A percentile compares a stretch with the other conserved stretches of the same genome.
Evolutionary conservation across 2,329 filamentous ascomycete species (phyloP).

Genomic region (Pyrenochaeta sp.): DNA sequence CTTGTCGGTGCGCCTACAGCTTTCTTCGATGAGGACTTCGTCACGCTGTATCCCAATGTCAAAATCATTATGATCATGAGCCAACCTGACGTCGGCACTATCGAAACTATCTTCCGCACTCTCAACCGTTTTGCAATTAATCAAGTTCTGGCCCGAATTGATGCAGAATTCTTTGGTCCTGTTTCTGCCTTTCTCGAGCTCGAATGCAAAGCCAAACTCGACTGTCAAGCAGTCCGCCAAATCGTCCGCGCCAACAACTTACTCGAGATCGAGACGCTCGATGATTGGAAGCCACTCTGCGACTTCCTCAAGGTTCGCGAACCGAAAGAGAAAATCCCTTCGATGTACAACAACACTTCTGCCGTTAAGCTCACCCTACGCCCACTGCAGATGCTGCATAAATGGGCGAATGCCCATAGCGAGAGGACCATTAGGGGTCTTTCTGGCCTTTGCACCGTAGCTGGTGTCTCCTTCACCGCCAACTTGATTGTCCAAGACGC

Average conservation of each 20-base stretch:
- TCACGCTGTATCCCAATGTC: constrained; percentile 24
- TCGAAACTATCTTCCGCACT: not conserved
- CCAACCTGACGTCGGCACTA: not conserved
- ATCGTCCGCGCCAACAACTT: constrained; percentile 31
- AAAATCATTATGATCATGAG: constrained; percentile 26
- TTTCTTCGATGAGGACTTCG: constrained; percentile 24
- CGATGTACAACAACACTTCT: constrained; percentile 10
- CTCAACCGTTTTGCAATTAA: not conserved
- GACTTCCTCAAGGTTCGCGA: constrained; percentile 33
- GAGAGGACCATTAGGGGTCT: not conserved
- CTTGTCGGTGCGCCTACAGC: constrained; percentile 18
- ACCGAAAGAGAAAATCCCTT: constrained; percentile 32
- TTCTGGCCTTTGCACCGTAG: constrained; percentile 4
- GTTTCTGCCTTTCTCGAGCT: constrained; percentile 1
- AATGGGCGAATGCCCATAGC: not conserved
- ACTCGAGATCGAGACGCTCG: constrained; percentile 32
- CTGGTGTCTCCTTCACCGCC: not conserved
- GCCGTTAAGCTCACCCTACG: not conserved
- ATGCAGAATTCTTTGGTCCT: constrained; percentile 4
- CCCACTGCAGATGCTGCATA: not conserved
- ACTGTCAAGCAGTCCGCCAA: constrained; percentile 22
- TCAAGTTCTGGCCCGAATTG: not conserved
- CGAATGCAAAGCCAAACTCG: not conserved
- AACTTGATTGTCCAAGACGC: not conserved
- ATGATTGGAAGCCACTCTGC: constrained; percentile 42